A percentile compares a stretch with the other conserved stretches of the same genome.
Conservation (phyloP, 108 stramenopile species). For the Pelagomonas calceolata region DNA sequence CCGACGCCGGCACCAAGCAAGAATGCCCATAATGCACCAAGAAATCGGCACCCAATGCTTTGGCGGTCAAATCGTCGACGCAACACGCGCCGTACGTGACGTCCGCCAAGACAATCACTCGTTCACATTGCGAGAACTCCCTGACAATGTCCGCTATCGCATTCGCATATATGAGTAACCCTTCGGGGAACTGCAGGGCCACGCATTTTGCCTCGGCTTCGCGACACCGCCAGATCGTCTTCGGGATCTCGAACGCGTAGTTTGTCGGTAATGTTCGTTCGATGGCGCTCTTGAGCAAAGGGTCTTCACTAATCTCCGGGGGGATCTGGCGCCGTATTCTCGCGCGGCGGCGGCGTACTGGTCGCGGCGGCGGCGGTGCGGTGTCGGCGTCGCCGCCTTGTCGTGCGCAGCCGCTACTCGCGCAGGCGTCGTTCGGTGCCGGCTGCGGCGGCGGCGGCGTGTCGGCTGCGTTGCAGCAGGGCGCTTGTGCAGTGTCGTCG, state of each 20-base stretch:
- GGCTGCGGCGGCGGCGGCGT: too few relatives aligned
- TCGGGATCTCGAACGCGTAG: slow-evolving; percentile 62
- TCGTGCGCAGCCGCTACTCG: too few relatives aligned
- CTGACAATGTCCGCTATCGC: slow-evolving; percentile 80
- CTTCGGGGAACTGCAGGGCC: slow-evolving; percentile 95
- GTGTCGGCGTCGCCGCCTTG: too few relatives aligned
- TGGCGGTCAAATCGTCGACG: slow-evolving; percentile 85
- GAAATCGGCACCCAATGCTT: slow-evolving; percentile 72
- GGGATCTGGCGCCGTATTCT: background rate
- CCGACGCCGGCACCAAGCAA: slow-evolving; percentile 85
- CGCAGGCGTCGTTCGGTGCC: too few relatives aligned
- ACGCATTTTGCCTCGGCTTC: slow-evolving; percentile 46
- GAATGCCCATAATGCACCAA: slow-evolving; percentile 96
- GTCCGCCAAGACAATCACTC: slow-evolving; percentile 78
- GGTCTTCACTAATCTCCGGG: slow-evolving; percentile 4
- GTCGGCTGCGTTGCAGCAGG: too few relatives aligned
- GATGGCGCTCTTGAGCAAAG: slow-evolving; percentile 26
- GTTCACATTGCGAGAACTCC: slow-evolving; percentile 42
- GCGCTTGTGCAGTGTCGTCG: too few relatives aligned
- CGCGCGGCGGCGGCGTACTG: too few relatives aligned
- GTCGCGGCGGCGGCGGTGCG: too few relatives aligned
- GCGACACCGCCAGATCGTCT: slow-evolving; percentile 70
- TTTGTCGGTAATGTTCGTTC: slow-evolving; percentile 52
- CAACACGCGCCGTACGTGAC: slow-evolving; percentile 99
- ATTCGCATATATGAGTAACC: slow-evolving; percentile 85